Conservation (phyloP, 73 alveolate genomes). For the Blepharisma stoltei region DNA sequence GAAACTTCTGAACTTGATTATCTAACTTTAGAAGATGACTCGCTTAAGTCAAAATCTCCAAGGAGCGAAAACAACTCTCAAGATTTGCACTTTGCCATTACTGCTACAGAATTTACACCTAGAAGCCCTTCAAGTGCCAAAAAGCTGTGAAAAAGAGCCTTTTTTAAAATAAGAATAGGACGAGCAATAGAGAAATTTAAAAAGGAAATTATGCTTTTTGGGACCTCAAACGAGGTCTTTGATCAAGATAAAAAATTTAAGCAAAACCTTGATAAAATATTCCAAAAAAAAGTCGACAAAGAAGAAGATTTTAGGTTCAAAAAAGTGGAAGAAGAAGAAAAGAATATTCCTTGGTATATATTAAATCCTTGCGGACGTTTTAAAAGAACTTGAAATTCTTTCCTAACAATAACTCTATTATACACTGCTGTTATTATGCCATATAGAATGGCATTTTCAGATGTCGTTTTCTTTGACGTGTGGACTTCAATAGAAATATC, state of each 20-base stretch:
- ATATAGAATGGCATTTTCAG: conserved; percentile 61
- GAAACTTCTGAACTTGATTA: too few relatives aligned
- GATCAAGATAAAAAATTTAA: conserved; percentile 4
- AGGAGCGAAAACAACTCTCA: too few relatives aligned
- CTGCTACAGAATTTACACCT: too few relatives aligned
- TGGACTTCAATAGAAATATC: conserved; percentile 39
- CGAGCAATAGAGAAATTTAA: not conserved
- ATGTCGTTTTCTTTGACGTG: conserved; percentile 36
- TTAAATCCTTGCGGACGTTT: not conserved
- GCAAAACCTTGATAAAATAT: not conserved
- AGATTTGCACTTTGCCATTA: too few relatives aligned
- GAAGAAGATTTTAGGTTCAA: not conserved
- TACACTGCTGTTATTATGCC: conserved; percentile 75
- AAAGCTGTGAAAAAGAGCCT: not conserved
- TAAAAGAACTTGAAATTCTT: not conserved
- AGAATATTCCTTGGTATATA: not conserved
- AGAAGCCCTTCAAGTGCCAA: not conserved
- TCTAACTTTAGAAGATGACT: too few relatives aligned
- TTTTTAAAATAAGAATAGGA: not conserved
- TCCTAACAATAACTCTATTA: conserved; percentile 8
- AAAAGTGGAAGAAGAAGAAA: not conserved
- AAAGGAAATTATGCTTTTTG: conserved; percentile 17
- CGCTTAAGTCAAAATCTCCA: too few relatives aligned
- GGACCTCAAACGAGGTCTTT: conserved; percentile 16
- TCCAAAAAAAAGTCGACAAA: not conserved